Base-by-base conservation (phyloP, 805 yeast genomes). In the Blastobotrys terrestris region DNA sequence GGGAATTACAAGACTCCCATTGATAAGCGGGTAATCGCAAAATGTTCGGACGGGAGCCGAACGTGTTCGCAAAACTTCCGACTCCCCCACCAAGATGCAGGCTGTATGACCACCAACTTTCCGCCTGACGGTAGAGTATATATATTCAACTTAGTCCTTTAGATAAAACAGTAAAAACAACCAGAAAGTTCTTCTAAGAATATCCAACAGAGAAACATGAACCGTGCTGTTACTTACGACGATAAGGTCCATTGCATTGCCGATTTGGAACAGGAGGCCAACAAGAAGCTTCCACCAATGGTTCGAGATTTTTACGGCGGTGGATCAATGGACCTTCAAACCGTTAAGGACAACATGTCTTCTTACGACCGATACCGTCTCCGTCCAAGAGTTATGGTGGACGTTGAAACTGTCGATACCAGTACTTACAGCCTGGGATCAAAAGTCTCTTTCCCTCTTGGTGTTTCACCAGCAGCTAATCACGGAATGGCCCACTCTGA, bases 401-500 rank as follows among this genome's bases (percentile, higher is more conserved):
- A 61, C 21, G 63, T 58, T 35, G 53, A 57, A 3, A 53, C 55
- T 2, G 50, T 63, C 13, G 63, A 64, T 44, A 67, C 80, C 8
- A 46, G 62, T 8, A 46, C 56, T 2, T 72, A 43, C 19, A 20
- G 20, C 6, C 53, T 67, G 19, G 69, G 68, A 13, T 31, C 44
- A 4, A 43, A 55, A 2, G 55, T 51, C 18, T 48, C 60, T 6
- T 47, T 60, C 22, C 71, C 71, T 1, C 49, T 63, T 26, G 67
- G 68, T 14, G 48, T 65, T 16, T 64, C 69, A 5, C 69, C 70
- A 5, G 55, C 62, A 16, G 68, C 69, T n/a, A 60, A 62, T 44
- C 62, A 64, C 26, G 51, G 51, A 21, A 59, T 62, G 31, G 67
- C 65, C 6, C 62, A 60, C 45, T 60, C 65, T 20, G 60, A 60